Base-by-base conservation (phyloP, 2,329 filamentous ascomycete species). In the Aspergillus versicolor region DNA sequence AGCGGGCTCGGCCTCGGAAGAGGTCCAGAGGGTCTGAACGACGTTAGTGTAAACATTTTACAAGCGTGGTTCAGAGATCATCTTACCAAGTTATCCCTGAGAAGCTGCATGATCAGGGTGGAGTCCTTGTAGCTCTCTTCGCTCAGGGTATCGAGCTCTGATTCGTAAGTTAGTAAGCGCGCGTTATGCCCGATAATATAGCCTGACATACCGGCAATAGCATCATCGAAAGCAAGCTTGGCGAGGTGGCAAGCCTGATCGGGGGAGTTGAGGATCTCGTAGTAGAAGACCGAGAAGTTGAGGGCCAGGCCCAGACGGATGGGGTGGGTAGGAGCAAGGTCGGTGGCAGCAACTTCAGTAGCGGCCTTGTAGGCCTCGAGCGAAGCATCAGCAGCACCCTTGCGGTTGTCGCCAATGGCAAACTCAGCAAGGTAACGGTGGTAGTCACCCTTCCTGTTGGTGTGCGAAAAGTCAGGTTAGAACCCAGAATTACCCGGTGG, bases 51-150 rank as follows among this genome's bases (percentile, higher is more conserved):
- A 41, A 22, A 9, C 17, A 15, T 45, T n/a, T 47, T 7, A 19
- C 21, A 27, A 44, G 27, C 27, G 32, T 38, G 15, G 11, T 4
- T 41, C 30, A 7, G 38, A 11, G 27, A 37, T 24, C 6, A 11
- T 48, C 85, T 67, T 84, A 95, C 91, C 77, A 97, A 77, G 86
- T 97, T 97, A 83, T 97, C 92, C 76, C 92, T 90, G 75, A 97
- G 88, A 63, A 97, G 89, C 84, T 97, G 92, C 92, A 97, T 97
- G 82, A 97, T 97, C 72, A 97, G 88, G 63, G 92, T 97, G 46
- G 91, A 96, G 83, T 97, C 92, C 87, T 96, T 96, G 90, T 97
- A 97, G 86, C 91, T 95, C 85, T 97, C 92, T 87, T 97, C 92
- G 77, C 90, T 95, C 68, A 97, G 84, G 68, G 92, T 96, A 79